Percentiles rank a stretch among this genome's conserved stretches.
phyloP scores from a whole-genome alignment of 2,329 filamentous ascomycete genomes.

The Ophiostoma novo-ulmi region DNA sequence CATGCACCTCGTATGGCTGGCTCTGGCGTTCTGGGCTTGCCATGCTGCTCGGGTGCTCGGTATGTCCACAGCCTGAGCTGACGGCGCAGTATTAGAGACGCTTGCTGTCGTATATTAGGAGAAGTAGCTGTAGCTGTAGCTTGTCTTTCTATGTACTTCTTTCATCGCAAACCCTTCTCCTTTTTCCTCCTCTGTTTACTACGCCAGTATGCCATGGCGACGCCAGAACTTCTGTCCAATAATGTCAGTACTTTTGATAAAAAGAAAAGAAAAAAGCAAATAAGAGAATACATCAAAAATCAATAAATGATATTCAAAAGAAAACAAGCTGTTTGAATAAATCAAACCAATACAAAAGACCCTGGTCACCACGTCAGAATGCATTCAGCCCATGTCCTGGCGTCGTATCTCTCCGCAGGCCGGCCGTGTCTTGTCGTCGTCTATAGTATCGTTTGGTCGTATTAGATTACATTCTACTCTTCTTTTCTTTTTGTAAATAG shows the following conservation, averaged over 20 bases:
- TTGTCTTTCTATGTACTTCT: not conserved
- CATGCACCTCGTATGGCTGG: not conserved
- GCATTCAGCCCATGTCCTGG: conserved; percentile 7
- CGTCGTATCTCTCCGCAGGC: not conserved
- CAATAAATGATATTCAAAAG: not conserved
- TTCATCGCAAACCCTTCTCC: not conserved
- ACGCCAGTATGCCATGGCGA: not conserved
- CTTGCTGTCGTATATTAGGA: not conserved
- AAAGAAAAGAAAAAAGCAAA: not conserved
- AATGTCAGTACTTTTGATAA: not conserved
- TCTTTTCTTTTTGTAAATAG: not conserved
- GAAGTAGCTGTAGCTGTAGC: not conserved
- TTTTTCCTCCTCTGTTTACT: not conserved
- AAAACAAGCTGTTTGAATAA: not conserved
- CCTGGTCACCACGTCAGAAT: conserved; percentile 11
- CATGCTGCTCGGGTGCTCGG: no score
- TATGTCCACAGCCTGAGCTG: no score
- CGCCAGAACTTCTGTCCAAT: not conserved
- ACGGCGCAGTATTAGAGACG: no score
- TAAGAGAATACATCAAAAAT: not conserved
- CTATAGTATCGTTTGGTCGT: not conserved
- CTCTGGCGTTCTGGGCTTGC: not conserved
- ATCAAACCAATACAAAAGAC: not conserved
- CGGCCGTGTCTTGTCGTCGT: not conserved
- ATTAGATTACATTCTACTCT: not conserved